Conservation (phyloP, 2,329 filamentous ascomycete genomes). For the Nectriaceae sp. region DNA sequence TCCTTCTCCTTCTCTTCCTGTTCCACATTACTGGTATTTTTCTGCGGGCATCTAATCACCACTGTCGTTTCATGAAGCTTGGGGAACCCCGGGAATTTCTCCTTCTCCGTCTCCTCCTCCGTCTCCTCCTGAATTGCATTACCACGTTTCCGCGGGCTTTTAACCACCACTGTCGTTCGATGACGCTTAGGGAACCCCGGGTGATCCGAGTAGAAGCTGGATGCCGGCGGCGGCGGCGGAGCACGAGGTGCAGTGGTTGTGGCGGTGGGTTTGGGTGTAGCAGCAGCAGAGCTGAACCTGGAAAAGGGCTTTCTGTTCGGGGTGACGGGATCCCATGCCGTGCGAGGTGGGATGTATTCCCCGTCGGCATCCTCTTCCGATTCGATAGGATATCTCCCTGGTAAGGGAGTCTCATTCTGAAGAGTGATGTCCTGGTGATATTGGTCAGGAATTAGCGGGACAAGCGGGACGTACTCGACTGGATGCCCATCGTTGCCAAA, state of each 20-base stretch:
- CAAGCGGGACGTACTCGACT: background rate
- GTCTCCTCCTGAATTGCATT: too few relatives aligned
- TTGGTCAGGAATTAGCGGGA: background rate
- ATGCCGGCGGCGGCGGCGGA: conserved; percentile 4
- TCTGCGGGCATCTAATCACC: too few relatives aligned
- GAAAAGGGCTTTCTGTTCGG: background rate
- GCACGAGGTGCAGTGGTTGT: background rate
- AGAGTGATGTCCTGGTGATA: background rate
- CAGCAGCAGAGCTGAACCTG: background rate
- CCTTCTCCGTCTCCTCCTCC: too few relatives aligned
- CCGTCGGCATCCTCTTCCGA: background rate
- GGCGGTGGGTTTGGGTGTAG: background rate
- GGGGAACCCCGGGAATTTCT: too few relatives aligned
- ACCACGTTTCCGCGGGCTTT: too few relatives aligned
- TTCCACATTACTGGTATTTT: too few relatives aligned
- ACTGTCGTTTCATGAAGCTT: too few relatives aligned
- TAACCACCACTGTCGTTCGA: too few relatives aligned
- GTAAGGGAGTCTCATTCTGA: background rate
- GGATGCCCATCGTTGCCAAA: background rate
- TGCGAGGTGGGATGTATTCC: background rate
- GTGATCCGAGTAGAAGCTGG: conserved; percentile 22
- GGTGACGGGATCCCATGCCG: background rate
- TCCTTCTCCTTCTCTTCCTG: too few relatives aligned
- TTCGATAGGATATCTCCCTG: background rate
- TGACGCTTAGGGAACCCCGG: conserved; percentile 16